Conservation (phyloP, 768 basidiomycete genomes). For the Lactarius indigo region DNA sequence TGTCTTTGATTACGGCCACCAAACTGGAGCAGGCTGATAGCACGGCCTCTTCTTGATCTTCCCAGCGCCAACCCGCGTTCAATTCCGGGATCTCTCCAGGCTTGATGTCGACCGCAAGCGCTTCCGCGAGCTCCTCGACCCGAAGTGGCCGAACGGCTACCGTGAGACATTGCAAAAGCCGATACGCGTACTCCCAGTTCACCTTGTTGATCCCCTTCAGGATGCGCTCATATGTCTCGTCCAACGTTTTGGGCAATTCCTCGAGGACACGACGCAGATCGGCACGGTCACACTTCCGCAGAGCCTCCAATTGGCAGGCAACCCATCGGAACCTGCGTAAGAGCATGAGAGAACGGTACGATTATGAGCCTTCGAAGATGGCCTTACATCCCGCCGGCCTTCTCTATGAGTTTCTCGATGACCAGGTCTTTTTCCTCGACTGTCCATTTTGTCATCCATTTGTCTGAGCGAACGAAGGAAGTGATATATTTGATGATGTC, state of each 20-base stretch:
- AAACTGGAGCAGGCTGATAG: not conserved
- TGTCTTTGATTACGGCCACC: not conserved
- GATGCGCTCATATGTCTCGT: constrained; percentile 1
- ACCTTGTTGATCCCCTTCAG: not conserved
- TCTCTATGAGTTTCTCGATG: not conserved
- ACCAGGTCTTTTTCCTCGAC: not conserved
- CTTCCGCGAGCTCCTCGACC: constrained; percentile 1
- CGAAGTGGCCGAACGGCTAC: not conserved
- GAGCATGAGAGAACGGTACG: too few relatives aligned
- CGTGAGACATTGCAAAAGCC: not conserved
- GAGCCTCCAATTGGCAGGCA: not conserved
- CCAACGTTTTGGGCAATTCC: not conserved
- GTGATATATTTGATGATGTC: not conserved
- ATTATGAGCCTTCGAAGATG: not conserved
- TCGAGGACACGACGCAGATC: not conserved
- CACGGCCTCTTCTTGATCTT: not conserved
- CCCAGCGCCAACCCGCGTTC: not conserved
- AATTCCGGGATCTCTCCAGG: not conserved
- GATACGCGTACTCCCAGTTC: not conserved
- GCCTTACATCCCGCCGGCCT: not conserved
- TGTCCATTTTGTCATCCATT: not conserved
- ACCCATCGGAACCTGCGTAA: constrained; percentile 4
- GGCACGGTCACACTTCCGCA: not conserved
- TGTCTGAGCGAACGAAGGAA: not conserved
- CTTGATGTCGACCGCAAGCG: not conserved